Evolutionary conservation across 148 eudicot genomes (phyloP), one percentile per base, ranked within the genome.

Genomic region (Arctostaphylos glauca): DNA sequence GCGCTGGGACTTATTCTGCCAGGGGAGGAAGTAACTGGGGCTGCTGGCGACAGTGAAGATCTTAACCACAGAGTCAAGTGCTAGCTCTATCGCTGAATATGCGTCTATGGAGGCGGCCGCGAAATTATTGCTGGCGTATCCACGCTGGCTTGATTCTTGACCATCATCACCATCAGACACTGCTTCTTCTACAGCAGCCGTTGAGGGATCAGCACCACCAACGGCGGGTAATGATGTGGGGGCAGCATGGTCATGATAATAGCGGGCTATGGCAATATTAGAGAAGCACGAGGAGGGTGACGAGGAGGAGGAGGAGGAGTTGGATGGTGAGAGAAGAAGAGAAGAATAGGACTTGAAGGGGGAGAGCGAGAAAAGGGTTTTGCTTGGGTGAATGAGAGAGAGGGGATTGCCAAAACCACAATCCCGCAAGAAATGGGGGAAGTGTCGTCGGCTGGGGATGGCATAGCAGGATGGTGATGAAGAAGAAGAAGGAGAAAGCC

Each of bases 1-100:
- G 9, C 99, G 94, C 87, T 94, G 99, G 4, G 95, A 86, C 84
- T 96, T 96, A 58, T 96, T 96, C 83, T 96, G 99, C 99, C 99
- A 96, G 12, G 99, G 99, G 23, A 96, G 90, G 80, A 85, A 80
- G 78, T 94, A 94, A 88, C 88, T 93, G 48, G 98, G 99, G 80
- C 97, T 92, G 62, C 99, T 96, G 0, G 97, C 80, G 47, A 96
- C 97, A 1, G 99, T 92, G 82, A 96, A 94, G 19, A 96, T 91
- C 92, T 96, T 96, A 19, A 96, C 94, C 19, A 96, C 99, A 21
- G 98, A 93, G 77, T 96, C 95, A 75, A 96, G 91, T 1, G 99
- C 99, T 23, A 96, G 79, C 78, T 96, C 99, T 47, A 91, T 82
- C 6, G 98, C 94, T 1, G 90, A 87, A 82, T 85, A 94, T 2